A percentile compares a stretch with the other conserved stretches of the same genome.
Conservation (phyloP, 768 basidiomycete species). For the Psilocybe subaeruginosa region DNA sequence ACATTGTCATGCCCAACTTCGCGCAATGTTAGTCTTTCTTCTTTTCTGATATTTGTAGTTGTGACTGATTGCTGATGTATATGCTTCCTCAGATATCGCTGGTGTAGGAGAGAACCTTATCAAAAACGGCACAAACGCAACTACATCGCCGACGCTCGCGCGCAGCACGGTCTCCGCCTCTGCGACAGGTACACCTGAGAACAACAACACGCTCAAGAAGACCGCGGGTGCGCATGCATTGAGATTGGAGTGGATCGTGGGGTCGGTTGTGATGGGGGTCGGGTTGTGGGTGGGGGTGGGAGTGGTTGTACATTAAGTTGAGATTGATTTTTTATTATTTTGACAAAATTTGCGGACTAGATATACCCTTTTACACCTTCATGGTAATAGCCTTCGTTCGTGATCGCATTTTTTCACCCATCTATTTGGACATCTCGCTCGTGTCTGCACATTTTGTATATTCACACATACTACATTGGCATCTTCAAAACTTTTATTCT, state of each 20-base stretch:
- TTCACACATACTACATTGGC: too few relatives aligned
- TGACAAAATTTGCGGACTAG: too few relatives aligned
- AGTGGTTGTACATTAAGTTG: too few relatives aligned
- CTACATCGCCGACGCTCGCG: neutral
- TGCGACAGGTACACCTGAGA: neutral
- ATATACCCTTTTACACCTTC: too few relatives aligned
- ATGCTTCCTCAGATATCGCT: constrained; percentile 5
- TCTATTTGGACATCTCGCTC: too few relatives aligned
- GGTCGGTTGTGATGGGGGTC: too few relatives aligned
- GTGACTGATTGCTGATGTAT: neutral
- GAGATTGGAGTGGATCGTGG: neutral
- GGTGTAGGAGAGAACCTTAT: constrained; percentile 1
- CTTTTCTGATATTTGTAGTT: neutral
- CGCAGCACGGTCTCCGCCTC: neutral
- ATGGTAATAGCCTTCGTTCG: too few relatives aligned
- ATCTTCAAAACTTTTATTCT: too few relatives aligned
- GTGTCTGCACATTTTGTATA: too few relatives aligned
- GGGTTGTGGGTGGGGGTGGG: neutral
- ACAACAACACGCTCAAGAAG: neutral
- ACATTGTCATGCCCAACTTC: constrained; percentile 45
- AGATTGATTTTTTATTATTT: too few relatives aligned
- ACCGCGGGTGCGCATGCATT: neutral
- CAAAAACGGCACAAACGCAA: constrained; percentile 4
- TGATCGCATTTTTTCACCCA: too few relatives aligned
- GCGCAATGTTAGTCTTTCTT: constrained; percentile 42